A percentile compares a stretch with the other conserved stretches of the same genome.
phyloP scores from a whole-genome alignment of 78 protist species.

The Bodo saltans region DNA sequence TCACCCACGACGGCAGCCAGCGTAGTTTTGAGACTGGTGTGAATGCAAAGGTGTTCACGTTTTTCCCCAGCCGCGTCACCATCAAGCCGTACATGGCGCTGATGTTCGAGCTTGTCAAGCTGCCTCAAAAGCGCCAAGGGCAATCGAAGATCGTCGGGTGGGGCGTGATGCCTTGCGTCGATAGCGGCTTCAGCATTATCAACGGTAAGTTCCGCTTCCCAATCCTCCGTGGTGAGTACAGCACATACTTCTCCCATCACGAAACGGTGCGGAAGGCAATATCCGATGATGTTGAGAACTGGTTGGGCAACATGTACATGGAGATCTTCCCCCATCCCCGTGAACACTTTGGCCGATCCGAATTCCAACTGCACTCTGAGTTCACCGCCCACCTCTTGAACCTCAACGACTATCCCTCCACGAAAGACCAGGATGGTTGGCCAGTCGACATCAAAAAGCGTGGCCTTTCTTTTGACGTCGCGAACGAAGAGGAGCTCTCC shows the following conservation, averaged over 20 bases:
- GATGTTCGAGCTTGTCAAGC: slow-evolving; percentile 37
- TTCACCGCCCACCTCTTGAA: neutral
- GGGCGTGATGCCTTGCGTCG: slow-evolving; percentile 38
- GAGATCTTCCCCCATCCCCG: slow-evolving; percentile 22
- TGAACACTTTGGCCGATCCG: neutral
- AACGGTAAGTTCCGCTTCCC: slow-evolving; percentile 34
- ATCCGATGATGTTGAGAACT: slow-evolving; percentile 2
- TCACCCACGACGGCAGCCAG: neutral
- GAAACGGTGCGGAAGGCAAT: neutral
- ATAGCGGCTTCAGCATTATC: slow-evolving; percentile 17
- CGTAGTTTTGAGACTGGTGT: neutral
- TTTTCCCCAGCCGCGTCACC: slow-evolving; percentile 16
- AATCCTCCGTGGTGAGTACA: slow-evolving; percentile 16
- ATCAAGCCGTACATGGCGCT: slow-evolving; percentile 25
- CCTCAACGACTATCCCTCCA: neutral
- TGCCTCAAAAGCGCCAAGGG: neutral
- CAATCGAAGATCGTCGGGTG: slow-evolving; percentile 26
- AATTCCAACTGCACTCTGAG: neutral
- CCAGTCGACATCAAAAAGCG: neutral
- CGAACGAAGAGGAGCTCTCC: neutral
- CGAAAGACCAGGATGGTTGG: neutral
- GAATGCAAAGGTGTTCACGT: slow-evolving; percentile 20
- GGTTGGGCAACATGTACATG: slow-evolving; percentile 45
- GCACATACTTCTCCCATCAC: neutral
- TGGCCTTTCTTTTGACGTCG: neutral